Evolutionary conservation across 768 basidiomycete genomes (phyloP).

Genomic region (Lentinula sp.): DNA sequence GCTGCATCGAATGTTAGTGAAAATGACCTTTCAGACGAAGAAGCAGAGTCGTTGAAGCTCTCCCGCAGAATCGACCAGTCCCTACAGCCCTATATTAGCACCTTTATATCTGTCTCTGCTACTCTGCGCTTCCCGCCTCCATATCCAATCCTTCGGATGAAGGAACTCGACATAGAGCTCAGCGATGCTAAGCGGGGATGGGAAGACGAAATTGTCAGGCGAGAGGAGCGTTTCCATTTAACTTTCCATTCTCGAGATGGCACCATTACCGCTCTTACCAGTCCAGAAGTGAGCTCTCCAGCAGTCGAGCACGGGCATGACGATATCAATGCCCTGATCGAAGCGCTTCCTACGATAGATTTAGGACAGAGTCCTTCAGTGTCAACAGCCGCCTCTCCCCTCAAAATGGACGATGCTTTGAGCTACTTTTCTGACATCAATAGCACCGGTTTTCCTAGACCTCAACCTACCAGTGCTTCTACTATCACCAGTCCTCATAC

Average conservation of each 20-base stretch:
- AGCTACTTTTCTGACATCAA: constrained; percentile 33
- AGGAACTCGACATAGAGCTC: constrained; percentile 79
- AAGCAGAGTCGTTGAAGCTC: constrained; percentile 62
- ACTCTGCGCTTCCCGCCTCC: constrained; percentile 91
- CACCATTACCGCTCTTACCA: constrained; percentile 8
- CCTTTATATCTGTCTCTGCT: constrained; percentile 91
- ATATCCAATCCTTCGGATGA: constrained; percentile 82
- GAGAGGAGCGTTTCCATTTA: constrained; percentile 53
- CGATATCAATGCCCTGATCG: constrained; percentile 66
- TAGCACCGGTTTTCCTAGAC: constrained; percentile 22
- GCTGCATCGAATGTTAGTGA: constrained; percentile 20
- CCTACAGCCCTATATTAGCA: constrained; percentile 76
- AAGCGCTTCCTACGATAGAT: constrained; percentile 35
- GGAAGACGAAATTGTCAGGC: constrained; percentile 81
- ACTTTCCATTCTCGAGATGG: constrained; percentile 2
- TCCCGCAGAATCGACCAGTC: constrained; percentile 76
- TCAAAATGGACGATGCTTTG: constrained; percentile 22
- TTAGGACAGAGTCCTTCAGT: constrained; percentile 16
- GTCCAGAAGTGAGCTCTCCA: background rate
- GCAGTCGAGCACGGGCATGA: constrained; percentile 22
- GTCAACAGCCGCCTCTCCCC: constrained; percentile 15
- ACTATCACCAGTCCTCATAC: constrained; percentile 19
- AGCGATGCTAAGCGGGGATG: constrained; percentile 63
- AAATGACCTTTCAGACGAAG: constrained; percentile 58
- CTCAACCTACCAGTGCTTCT: constrained; percentile 13